These are phyloP conservation scores for Thielaviopsis musarum DNA, from an alignment of 2,329 filamentous ascomycete species.

Conservation along the genomic window DNA sequence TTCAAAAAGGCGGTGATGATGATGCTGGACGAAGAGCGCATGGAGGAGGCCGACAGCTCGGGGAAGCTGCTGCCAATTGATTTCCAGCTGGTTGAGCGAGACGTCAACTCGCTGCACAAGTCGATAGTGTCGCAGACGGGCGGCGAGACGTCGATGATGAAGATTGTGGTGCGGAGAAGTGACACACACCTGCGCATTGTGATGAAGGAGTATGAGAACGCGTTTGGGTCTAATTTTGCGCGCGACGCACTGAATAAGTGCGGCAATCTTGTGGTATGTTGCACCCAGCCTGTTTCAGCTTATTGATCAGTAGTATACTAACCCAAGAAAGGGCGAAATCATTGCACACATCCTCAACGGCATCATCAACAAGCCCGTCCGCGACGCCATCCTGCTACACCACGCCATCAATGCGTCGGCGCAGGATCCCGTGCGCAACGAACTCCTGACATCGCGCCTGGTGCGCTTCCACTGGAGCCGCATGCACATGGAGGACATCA, in stretches of 20 bases:
- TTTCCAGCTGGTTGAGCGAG: conserved; percentile 43
- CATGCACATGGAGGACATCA: conserved; percentile 61
- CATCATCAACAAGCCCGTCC: conserved; percentile 85
- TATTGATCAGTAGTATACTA: background rate
- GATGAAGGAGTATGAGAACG: conserved; percentile 56
- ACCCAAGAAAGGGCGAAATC: conserved; percentile 57
- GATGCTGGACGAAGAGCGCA: conserved; percentile 65
- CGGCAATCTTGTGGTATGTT: conserved; percentile 75
- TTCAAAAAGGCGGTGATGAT: conserved; percentile 79
- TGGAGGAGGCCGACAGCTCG: conserved; percentile 59
- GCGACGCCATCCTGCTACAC: conserved; percentile 77
- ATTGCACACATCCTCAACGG: conserved; percentile 92
- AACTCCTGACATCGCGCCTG: conserved; percentile 73
- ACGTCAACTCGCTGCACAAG: conserved; percentile 54
- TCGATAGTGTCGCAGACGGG: conserved; percentile 58
- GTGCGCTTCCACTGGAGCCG: conserved; percentile 89
- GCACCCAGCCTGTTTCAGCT: background rate
- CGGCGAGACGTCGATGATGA: conserved; percentile 75
- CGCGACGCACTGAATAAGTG: conserved; percentile 76
- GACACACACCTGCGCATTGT: conserved; percentile 72
- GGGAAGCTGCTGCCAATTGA: conserved; percentile 44
- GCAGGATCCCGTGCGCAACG: conserved; percentile 57
- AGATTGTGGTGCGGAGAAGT: conserved; percentile 64
- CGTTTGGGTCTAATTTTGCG: conserved; percentile 67
- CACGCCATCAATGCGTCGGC: conserved; percentile 68